Evolutionary conservation across 148 eudicot genomes (phyloP).

Genomic region (Heliosperma pusillum): DNA sequence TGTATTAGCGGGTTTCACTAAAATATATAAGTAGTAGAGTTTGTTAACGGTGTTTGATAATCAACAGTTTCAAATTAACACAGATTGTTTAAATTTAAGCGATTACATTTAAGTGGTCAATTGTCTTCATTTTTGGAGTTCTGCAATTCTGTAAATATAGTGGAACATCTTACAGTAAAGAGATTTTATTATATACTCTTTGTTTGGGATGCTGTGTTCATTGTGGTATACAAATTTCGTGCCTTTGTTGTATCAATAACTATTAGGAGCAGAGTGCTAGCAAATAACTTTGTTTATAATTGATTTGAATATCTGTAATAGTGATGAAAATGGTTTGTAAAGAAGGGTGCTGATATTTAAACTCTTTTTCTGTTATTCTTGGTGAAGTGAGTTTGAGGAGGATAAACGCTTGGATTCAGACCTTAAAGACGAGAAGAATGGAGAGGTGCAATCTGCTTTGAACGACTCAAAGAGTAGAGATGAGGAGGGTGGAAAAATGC

Average conservation of each 20-base stretch:
- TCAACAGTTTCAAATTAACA: no score
- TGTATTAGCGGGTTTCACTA: no score
- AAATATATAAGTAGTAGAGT: no score
- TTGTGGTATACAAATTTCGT: neutral
- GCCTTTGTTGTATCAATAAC: neutral
- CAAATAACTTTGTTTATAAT: neutral
- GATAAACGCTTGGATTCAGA: slow-evolving; percentile 1
- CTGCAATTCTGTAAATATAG: no score
- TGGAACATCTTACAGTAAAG: no score
- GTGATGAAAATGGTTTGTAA: neutral
- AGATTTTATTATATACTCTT: neutral
- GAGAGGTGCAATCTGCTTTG: neutral
- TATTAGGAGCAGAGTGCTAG: no score
- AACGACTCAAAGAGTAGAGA: neutral
- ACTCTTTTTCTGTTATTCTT: neutral
- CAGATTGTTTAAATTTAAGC: no score
- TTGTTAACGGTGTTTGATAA: no score
- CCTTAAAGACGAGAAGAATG: neutral
- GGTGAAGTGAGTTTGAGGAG: slow-evolving; percentile 4
- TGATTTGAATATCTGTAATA: no score
- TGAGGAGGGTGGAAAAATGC: slow-evolving; percentile 6
- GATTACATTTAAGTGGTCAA: no score
- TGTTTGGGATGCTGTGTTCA: neutral
- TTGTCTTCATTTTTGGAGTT: no score
- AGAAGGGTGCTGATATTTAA: neutral